These are phyloP conservation scores for Colletotrichum lini DNA, from an alignment of 2,329 filamentous ascomycete genomes.

Conservation along the genomic window DNA sequence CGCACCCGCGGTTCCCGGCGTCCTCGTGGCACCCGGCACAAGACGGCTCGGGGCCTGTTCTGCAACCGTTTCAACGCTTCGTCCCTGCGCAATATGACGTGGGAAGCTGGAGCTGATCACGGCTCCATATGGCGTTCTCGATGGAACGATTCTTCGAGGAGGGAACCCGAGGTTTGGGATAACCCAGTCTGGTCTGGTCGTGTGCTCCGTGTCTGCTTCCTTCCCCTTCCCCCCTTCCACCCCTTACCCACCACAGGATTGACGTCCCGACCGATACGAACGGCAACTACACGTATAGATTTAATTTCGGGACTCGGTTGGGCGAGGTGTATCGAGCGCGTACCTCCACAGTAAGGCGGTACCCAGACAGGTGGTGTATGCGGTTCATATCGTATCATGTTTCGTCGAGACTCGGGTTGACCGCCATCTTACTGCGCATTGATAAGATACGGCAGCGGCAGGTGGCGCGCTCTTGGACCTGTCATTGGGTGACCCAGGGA, in stretches of 20 bases:
- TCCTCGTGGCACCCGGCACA: constrained; percentile 3
- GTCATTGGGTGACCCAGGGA: neutral
- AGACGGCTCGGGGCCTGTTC: constrained; percentile 12
- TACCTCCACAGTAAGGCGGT: too few species aligned
- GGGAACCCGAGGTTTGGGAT: neutral
- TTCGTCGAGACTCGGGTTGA: neutral
- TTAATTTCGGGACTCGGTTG: neutral
- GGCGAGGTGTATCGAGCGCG: too few species aligned
- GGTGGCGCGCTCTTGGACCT: too few species aligned
- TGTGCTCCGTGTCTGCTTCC: neutral
- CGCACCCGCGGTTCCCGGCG: constrained; percentile 26
- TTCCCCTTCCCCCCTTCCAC: neutral
- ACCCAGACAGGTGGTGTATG: neutral
- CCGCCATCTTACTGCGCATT: neutral
- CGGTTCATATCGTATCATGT: constrained; percentile 7
- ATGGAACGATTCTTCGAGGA: neutral
- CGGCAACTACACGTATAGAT: neutral
- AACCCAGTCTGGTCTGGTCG: neutral
- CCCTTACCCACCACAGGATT: neutral
- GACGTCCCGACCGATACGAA: neutral
- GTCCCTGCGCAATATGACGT: constrained; percentile 23
- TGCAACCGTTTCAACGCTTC: constrained; percentile 36
- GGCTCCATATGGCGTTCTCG: too few species aligned
- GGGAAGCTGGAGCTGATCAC: neutral
- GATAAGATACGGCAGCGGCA: neutral